phyloP scores from a whole-genome alignment of 495 filamentous ascomycete species.

The Hypoxylon fuscum region DNA sequence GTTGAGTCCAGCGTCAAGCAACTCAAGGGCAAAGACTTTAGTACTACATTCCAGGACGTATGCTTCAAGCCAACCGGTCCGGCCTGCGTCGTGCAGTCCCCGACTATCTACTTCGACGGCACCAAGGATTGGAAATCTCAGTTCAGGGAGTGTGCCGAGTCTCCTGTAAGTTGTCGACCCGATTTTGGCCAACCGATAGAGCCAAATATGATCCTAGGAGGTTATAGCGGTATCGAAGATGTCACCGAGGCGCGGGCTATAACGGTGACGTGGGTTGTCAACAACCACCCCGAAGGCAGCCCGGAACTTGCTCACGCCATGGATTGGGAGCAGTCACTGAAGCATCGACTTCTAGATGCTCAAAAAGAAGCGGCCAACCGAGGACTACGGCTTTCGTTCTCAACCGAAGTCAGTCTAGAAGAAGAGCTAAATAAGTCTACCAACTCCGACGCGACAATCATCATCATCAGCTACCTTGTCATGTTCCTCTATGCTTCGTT shows the following conservation, averaged over 20 bases:
- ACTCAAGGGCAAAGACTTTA: slow-evolving; percentile 71
- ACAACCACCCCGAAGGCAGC: slow-evolving; percentile 80
- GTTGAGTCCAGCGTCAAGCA: slow-evolving; percentile 78
- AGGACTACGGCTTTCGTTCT: slow-evolving; percentile 89
- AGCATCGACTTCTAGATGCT: slow-evolving; percentile 70
- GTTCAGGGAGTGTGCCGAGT: slow-evolving; percentile 74
- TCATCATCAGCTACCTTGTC: slow-evolving; percentile 95
- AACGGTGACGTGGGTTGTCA: slow-evolving; percentile 95
- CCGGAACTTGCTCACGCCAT: slow-evolving; percentile 73
- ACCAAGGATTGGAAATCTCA: slow-evolving; percentile 74
- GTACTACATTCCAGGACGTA: slow-evolving; percentile 77
- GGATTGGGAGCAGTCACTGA: slow-evolving; percentile 88
- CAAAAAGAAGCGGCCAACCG: slow-evolving; percentile 81
- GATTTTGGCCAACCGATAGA: slow-evolving; percentile 86
- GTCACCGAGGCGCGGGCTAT: slow-evolving; percentile 80
- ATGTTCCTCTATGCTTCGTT: slow-evolving; percentile 98
- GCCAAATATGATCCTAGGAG: slow-evolving; percentile 86
- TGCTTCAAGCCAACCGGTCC: slow-evolving; percentile 93
- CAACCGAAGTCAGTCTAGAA: slow-evolving; percentile 91
- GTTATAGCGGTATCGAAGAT: slow-evolving; percentile 71
- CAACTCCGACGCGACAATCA: slow-evolving; percentile 97
- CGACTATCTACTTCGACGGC: slow-evolving; percentile 81
- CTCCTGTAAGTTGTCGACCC: slow-evolving; percentile 84
- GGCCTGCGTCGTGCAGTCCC: slow-evolving; percentile 90
- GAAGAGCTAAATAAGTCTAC: slow-evolving; percentile 95